Evolutionary conservation across 139 green algal genomes (phyloP).

Genomic region (Picocystis salinarum): DNA sequence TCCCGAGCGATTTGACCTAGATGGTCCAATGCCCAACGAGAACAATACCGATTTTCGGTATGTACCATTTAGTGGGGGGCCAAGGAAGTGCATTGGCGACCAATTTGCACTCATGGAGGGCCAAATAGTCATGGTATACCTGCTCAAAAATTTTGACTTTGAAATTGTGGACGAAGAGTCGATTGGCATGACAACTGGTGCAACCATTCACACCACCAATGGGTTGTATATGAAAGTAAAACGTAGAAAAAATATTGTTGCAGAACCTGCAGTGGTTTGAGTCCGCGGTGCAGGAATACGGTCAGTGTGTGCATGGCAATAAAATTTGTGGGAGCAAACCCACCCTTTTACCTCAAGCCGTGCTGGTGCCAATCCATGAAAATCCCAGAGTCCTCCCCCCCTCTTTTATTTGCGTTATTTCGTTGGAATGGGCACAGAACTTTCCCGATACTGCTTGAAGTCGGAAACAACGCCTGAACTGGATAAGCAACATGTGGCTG

Average conservation of each 20-base stretch:
- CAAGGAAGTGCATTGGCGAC: constrained; percentile 90
- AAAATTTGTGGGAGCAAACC: too few species aligned
- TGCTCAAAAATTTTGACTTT: constrained; percentile 68
- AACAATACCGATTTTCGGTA: constrained; percentile 88
- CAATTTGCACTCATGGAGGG: constrained; percentile 80
- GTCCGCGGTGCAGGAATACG: too few species aligned
- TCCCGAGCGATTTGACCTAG: constrained; percentile 81
- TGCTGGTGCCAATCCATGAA: too few species aligned
- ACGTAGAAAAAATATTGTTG: not conserved
- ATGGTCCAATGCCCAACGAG: constrained; percentile 78
- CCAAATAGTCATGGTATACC: constrained; percentile 39
- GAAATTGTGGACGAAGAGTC: constrained; percentile 47
- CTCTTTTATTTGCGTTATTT: too few species aligned
- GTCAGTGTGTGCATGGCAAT: too few species aligned
- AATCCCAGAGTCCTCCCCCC: too few species aligned
- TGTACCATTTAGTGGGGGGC: constrained; percentile 71
- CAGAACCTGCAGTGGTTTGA: too few species aligned
- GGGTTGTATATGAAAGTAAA: constrained; percentile 21
- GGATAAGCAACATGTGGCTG: too few species aligned
- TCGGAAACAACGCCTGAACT: too few species aligned
- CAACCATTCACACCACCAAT: constrained; percentile 31
- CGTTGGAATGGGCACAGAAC: too few species aligned
- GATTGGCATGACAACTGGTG: constrained; percentile 83
- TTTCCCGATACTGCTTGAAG: too few species aligned
- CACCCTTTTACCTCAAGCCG: too few species aligned